These are phyloP conservation scores for Colletotrichum tamarilloi DNA, from an alignment of 2,329 filamentous ascomycete genomes.

Conservation along the genomic window DNA sequence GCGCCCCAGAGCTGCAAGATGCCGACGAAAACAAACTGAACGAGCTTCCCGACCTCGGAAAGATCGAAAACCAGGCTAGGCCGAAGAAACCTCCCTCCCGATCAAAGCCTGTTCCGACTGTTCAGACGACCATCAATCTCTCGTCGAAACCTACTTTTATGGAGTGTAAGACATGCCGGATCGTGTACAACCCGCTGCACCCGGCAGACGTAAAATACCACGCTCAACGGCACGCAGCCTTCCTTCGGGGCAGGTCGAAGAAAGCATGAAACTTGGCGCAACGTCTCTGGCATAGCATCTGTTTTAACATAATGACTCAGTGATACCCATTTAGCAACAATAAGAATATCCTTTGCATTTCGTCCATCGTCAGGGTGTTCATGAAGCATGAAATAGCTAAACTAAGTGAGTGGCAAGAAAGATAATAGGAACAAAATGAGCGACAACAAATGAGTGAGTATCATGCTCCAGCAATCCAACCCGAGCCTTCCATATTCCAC, in stretches of 20 bases:
- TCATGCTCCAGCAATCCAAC: not conserved
- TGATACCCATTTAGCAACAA: constrained; percentile 22
- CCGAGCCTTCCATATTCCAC: too few relatives aligned
- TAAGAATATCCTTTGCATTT: not conserved
- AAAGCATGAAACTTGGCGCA: not conserved
- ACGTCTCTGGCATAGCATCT: not conserved
- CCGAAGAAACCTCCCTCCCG: constrained; percentile 23
- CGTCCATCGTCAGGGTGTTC: not conserved
- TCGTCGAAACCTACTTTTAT: constrained; percentile 54
- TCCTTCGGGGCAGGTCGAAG: not conserved
- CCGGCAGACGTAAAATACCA: constrained; percentile 57
- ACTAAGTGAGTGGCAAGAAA: constrained; percentile 7
- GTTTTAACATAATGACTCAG: constrained; percentile 12
- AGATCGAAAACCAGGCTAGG: not conserved
- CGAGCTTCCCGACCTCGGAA: not conserved
- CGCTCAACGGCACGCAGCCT: constrained; percentile 47
- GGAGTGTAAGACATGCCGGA: constrained; percentile 56
- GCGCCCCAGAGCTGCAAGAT: not conserved
- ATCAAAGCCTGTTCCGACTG: constrained; percentile 37
- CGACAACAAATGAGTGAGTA: not conserved
- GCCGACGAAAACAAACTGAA: constrained; percentile 1
- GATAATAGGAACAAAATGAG: not conserved
- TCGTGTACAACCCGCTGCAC: constrained; percentile 56
- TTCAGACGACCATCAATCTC: constrained; percentile 58
- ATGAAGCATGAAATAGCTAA: not conserved